Evolutionary conservation across 805 yeast genomes (phyloP).

Genomic region (Lachancea waltii): DNA sequence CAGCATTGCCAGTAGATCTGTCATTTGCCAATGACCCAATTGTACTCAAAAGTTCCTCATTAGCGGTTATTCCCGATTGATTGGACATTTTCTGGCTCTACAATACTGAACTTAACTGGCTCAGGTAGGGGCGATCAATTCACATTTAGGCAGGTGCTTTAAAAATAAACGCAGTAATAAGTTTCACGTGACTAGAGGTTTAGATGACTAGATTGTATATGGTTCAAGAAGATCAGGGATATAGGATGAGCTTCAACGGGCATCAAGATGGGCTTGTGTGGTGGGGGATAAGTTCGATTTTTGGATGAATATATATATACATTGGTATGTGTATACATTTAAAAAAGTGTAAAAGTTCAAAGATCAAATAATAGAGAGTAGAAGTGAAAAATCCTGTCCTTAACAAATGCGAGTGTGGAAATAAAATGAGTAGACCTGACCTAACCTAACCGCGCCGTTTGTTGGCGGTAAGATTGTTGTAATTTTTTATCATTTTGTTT

Average conservation of each 20-base stretch:
- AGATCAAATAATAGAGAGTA: conserved; percentile 1
- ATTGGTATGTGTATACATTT: no score
- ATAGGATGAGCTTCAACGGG: no score
- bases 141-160: no score
- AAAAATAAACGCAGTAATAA: no score
- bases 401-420: neutral
- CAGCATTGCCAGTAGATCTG: conserved; percentile 5
- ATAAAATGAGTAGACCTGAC: neutral
- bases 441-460: neutral
- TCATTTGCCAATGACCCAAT: conserved; percentile 11
- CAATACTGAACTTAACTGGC: no score
- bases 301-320: neutral
- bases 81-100: conserved; percentile 57
- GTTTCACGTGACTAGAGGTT: no score
- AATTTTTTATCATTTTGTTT: no score
- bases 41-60: conserved; percentile 20
- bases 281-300: neutral
- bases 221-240: no score
- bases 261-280: no score
- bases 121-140: no score
- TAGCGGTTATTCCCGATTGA: conserved; percentile 53
- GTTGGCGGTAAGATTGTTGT: no score
- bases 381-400: conserved; percentile 7
- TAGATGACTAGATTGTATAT: no score
- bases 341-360: conserved; percentile 1